Percentiles rank a stretch among this genome's conserved stretches.
Conservation (phyloP, 2,329 filamentous ascomycete species). For the Nothopassalora personata region DNA sequence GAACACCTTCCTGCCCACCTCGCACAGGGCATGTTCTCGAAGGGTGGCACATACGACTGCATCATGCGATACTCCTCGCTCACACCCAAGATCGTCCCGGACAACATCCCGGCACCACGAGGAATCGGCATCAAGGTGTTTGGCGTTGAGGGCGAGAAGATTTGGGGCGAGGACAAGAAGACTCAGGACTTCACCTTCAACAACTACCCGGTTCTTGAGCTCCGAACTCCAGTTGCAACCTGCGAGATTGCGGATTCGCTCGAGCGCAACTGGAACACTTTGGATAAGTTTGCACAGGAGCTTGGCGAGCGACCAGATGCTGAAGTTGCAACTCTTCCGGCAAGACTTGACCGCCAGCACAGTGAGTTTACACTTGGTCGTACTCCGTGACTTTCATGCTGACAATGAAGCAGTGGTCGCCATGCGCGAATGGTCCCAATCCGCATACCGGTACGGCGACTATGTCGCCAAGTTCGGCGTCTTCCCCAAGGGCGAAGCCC, state of each 20-base stretch:
- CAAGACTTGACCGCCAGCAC: slow-evolving; percentile 28
- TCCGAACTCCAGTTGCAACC: slow-evolving; percentile 29
- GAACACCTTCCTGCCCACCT: slow-evolving; percentile 33
- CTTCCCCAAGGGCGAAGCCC: slow-evolving; percentile 29
- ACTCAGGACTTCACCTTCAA: slow-evolving; percentile 34
- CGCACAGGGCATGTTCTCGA: slow-evolving; percentile 35
- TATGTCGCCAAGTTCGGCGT: slow-evolving; percentile 33
- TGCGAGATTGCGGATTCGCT: slow-evolving; percentile 33
- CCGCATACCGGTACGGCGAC: slow-evolving; percentile 33
- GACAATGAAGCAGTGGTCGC: slow-evolving; percentile 27
- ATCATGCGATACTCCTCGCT: slow-evolving; percentile 37
- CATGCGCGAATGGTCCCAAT: slow-evolving; percentile 32
- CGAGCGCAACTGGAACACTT: slow-evolving; percentile 32
- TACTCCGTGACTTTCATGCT: not conserved
- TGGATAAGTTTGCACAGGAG: slow-evolving; percentile 30
- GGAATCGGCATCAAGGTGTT: slow-evolving; percentile 36
- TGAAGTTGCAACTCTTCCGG: slow-evolving; percentile 28
- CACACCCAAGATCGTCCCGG: slow-evolving; percentile 34
- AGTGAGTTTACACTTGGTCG: slow-evolving; percentile 18
- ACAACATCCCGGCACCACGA: slow-evolving; percentile 34
- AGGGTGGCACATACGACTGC: slow-evolving; percentile 32
- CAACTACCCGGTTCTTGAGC: slow-evolving; percentile 32
- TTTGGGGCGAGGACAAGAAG: slow-evolving; percentile 33
- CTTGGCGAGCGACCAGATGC: slow-evolving; percentile 26
- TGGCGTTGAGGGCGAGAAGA: slow-evolving; percentile 33